Evolutionary conservation across 345 rosid genomes (phyloP).

Genomic region (Pistacia vera): DNA sequence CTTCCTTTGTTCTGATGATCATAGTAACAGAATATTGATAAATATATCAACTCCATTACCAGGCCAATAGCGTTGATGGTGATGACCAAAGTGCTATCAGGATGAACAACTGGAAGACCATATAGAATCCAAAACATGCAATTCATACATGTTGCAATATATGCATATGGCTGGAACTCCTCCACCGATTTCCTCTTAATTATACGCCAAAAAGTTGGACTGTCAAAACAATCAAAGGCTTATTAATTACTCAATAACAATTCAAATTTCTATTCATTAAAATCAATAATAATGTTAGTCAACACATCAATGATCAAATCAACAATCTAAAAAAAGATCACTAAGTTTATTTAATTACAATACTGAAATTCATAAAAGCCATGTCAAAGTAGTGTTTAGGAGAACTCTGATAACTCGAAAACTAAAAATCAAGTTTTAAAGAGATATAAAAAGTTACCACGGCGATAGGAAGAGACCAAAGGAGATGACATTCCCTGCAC

Average conservation of each 20-base stretch:
- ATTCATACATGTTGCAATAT: slow-evolving; percentile 37
- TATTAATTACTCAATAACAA: not conserved
- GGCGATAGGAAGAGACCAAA: slow-evolving; percentile 49
- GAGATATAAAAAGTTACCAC: slow-evolving; percentile 21
- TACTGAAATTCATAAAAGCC: too few relatives aligned
- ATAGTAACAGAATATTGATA: slow-evolving; percentile 25
- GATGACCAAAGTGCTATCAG: slow-evolving; percentile 42
- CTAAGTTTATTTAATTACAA: too few relatives aligned
- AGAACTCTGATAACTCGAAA: too few relatives aligned
- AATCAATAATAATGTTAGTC: too few relatives aligned
- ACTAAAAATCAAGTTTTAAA: too few relatives aligned
- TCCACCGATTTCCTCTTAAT: slow-evolving; percentile 41
- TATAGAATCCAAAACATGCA: slow-evolving; percentile 45
- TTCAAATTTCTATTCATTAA: not conserved
- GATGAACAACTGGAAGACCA: slow-evolving; percentile 44
- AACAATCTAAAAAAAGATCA: too few relatives aligned
- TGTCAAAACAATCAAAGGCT: not conserved
- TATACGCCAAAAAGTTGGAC: slow-evolving; percentile 45
- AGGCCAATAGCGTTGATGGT: slow-evolving; percentile 46
- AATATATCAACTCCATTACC: slow-evolving; percentile 31
- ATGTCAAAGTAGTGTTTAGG: too few relatives aligned
- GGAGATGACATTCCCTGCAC: slow-evolving; percentile 50
- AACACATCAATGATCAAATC: too few relatives aligned
- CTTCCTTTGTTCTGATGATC: not conserved
- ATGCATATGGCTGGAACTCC: slow-evolving; percentile 47